These are phyloP conservation scores for Vaccinium darrowii DNA, from an alignment of 148 eudicot genomes.

Conservation along the genomic window DNA sequence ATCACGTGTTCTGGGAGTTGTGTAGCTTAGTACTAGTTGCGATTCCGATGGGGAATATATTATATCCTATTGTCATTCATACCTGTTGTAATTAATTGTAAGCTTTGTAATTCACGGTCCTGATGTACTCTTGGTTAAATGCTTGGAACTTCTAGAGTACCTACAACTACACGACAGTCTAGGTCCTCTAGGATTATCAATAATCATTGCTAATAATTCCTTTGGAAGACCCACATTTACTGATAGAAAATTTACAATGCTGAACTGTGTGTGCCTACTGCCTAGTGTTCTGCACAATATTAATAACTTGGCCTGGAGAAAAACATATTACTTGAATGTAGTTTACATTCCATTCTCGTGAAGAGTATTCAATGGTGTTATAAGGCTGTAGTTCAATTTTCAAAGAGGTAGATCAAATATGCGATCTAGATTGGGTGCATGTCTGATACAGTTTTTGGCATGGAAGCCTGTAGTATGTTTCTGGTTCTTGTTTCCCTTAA, in stretches of 20 bases:
- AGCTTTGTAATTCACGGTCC: neutral
- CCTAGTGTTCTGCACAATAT: neutral
- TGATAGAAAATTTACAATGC: neutral
- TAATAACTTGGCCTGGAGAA: neutral
- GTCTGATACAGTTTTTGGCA: neutral
- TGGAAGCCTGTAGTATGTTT: neutral
- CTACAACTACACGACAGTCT: neutral
- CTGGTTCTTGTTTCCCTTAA: neutral
- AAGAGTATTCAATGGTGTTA: neutral
- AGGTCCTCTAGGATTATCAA: neutral
- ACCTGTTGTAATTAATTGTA: neutral
- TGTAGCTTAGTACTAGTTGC: neutral
- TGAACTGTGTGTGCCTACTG: neutral
- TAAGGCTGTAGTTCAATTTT: neutral
- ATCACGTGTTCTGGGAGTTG: neutral
- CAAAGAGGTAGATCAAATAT: neutral
- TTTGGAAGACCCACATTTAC: neutral
- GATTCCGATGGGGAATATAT: neutral
- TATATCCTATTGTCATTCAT: neutral
- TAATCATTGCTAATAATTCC: neutral
- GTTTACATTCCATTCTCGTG: constrained; percentile 2
- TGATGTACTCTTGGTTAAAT: neutral
- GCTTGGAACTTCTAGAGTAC: neutral
- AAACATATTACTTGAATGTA: neutral
- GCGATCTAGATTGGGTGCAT: constrained; percentile 10